These are phyloP conservation scores for Stentor roeselii DNA, from an alignment of 73 alveolate genomes.

Conservation along the genomic window DNA sequence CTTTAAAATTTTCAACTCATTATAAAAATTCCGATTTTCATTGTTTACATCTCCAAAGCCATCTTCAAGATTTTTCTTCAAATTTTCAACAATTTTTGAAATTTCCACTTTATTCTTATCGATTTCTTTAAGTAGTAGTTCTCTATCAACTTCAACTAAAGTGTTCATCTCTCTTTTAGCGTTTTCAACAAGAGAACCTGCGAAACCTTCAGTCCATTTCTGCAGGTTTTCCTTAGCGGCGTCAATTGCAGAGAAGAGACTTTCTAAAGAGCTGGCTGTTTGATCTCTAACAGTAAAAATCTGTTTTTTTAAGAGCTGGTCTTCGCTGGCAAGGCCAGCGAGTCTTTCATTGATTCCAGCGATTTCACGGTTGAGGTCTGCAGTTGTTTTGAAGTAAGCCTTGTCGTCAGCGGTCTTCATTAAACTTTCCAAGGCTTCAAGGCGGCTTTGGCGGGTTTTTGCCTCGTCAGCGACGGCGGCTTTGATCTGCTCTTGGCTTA, in stretches of 20 bases:
- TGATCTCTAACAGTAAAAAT: not conserved
- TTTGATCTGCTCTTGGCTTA: not conserved
- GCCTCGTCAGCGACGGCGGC: not conserved
- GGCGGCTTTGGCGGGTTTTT: not conserved
- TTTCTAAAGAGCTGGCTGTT: not conserved
- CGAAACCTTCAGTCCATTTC: not conserved
- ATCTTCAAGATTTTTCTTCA: not conserved
- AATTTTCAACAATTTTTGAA: not conserved
- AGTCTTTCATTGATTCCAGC: not conserved
- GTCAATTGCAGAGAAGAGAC: not conserved
- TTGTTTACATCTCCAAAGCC: not conserved
- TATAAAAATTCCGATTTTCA: too few relatives aligned
- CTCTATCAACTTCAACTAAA: not conserved
- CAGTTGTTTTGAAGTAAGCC: not conserved
- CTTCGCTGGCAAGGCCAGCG: not conserved
- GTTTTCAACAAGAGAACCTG: not conserved
- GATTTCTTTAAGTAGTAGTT: not conserved
- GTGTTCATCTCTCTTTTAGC: not conserved
- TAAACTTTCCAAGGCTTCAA: not conserved
- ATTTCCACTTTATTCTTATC: not conserved
- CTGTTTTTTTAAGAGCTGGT: not conserved
- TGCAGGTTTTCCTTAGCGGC: not conserved
- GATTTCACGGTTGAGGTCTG: not conserved
- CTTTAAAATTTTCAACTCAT: not conserved
- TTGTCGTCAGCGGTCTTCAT: not conserved